Percentiles rank a stretch among this genome's conserved stretches.
These are phyloP conservation scores for Venturia carpophila DNA, from an alignment of 2,329 filamentous ascomycete species.

Conservation along the genomic window DNA sequence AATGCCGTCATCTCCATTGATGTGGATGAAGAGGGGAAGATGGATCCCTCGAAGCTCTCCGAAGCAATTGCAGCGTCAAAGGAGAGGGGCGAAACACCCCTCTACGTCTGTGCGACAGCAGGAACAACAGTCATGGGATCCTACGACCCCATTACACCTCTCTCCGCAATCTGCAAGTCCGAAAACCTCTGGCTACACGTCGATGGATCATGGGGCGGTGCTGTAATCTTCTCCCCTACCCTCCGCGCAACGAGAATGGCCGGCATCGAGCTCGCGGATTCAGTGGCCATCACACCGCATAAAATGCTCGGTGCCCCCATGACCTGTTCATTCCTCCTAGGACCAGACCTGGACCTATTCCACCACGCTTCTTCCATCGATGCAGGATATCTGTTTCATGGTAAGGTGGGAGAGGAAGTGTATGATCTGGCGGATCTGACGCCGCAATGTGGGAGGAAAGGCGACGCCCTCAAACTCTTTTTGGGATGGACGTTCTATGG, in stretches of 20 bases:
- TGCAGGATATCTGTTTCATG: constrained; percentile 62
- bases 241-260: constrained; percentile 54
- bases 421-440: constrained; percentile 92
- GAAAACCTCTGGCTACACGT: constrained; percentile 85
- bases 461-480: constrained; percentile 79
- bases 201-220: constrained; percentile 85
- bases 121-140: constrained; percentile 89
- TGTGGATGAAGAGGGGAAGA: constrained; percentile 63
- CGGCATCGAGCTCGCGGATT: constrained; percentile 69
- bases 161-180: constrained; percentile 61
- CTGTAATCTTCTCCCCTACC: constrained; percentile 65
- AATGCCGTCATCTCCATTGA: constrained; percentile 64
- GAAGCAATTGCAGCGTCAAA: constrained; percentile 55
- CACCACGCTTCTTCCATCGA: constrained; percentile 77
- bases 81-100: constrained; percentile 64
- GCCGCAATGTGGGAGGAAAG: constrained; percentile 82
- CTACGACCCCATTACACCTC: constrained; percentile 69
- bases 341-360: constrained; percentile 66
- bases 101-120: constrained; percentile 93
- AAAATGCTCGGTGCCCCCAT: constrained; percentile 93
- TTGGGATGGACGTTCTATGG: constrained; percentile 89
- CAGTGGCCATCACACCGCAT: constrained; percentile 83
- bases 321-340: constrained; percentile 84
- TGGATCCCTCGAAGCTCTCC: constrained; percentile 60
- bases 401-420: constrained; percentile 37